A percentile compares a stretch with the other conserved stretches of the same genome.
Evolutionary conservation across 139 green algal genomes (phyloP).

Genomic region (Spirogloea muscicola): DNA sequence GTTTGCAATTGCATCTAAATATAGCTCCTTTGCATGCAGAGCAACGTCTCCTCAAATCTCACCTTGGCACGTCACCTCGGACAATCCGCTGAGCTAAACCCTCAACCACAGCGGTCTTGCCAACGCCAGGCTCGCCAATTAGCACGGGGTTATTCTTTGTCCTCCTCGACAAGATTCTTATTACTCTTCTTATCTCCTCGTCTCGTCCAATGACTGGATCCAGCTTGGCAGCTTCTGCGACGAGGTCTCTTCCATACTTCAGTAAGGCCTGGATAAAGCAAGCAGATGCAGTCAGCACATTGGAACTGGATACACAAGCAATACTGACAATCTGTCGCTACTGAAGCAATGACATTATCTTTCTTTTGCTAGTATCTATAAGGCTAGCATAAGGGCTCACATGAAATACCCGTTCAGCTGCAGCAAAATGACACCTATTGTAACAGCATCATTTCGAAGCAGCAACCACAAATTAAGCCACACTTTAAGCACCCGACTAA

Average conservation of each 20-base stretch:
- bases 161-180: slow-evolving; percentile 40
- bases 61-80: slow-evolving; percentile 72
- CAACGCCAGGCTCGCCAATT: slow-evolving; percentile 82
- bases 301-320: no score
- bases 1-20: not conserved
- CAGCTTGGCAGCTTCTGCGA: slow-evolving; percentile 47
- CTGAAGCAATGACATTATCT: no score
- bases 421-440: no score
- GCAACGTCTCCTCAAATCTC: not conserved
- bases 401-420: no score
- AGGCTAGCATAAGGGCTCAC: no score
- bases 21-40: not conserved
- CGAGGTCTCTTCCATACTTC: slow-evolving; percentile 51
- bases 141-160: slow-evolving; percentile 58
- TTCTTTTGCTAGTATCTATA: no score
- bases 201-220: slow-evolving; percentile 54
- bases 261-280: slow-evolving; percentile 37
- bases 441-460: no score
- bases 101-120: slow-evolving; percentile 66
- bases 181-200: slow-evolving; percentile 49
- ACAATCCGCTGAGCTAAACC: slow-evolving; percentile 88
- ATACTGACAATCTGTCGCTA: no score
- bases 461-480: no score
- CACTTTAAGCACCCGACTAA: no score
- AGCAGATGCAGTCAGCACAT: no score